Conservation (phyloP, 306 rosid genomes). For the Rosa chinensis region DNA sequence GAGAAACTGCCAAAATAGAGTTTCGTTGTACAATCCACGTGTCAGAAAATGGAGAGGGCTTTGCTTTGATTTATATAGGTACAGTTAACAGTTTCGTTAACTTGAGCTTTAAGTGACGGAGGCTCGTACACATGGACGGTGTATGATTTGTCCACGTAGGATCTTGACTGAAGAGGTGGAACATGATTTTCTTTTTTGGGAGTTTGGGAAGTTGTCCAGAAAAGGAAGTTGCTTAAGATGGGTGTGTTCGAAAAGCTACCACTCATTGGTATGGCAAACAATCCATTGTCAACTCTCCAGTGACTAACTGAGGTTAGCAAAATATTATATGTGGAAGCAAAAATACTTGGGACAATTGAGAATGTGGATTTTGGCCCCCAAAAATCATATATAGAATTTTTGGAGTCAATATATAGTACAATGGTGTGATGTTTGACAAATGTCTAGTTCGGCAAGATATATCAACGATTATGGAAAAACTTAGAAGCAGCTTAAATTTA, state of each 20-base stretch:
- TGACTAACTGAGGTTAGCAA: not conserved
- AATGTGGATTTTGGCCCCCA: too few relatives aligned
- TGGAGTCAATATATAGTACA: too few relatives aligned
- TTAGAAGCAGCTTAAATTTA: too few relatives aligned
- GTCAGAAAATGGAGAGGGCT: not conserved
- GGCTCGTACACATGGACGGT: not conserved
- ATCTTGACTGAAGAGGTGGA: not conserved
- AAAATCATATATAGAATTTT: too few relatives aligned
- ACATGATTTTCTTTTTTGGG: not conserved
- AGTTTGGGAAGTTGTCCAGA: not conserved
- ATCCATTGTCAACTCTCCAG: not conserved
- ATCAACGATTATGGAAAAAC: too few relatives aligned
- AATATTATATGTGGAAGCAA: too few relatives aligned
- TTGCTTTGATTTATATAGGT: not conserved
- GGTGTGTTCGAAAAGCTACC: not conserved
- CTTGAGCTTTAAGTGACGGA: not conserved
- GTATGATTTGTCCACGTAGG: not conserved
- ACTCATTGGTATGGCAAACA: not conserved
- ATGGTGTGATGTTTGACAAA: too few relatives aligned
- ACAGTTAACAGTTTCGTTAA: not conserved
- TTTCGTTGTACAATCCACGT: conserved; percentile 9
- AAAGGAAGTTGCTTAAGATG: not conserved
- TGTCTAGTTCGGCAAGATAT: too few relatives aligned
- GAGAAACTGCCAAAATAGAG: conserved; percentile 22
- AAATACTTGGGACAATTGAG: too few relatives aligned